Conservation (phyloP, 345 rosid genomes). For the Barbarea vulgaris region DNA sequence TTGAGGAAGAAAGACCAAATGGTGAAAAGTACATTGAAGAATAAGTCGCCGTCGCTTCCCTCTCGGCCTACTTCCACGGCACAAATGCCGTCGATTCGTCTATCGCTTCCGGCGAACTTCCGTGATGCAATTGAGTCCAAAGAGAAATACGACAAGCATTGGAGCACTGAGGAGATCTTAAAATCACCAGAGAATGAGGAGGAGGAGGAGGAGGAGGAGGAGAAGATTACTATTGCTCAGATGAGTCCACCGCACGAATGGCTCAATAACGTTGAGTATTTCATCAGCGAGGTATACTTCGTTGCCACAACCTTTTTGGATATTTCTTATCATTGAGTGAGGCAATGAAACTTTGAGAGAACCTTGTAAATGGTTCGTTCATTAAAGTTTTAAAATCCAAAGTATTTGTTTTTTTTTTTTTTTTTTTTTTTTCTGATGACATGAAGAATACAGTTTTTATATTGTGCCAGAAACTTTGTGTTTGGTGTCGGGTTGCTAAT, state of each 20-base stretch:
- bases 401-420: not conserved
- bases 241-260: slow-evolving; percentile 33
- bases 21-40: slow-evolving; percentile 67
- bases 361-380: not conserved
- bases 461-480: slow-evolving; percentile 60
- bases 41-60: slow-evolving; percentile 78
- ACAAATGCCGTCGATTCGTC: slow-evolving; percentile 59
- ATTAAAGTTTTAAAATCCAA: not conserved
- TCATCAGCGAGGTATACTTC: slow-evolving; percentile 62
- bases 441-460: not conserved
- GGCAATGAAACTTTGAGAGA: not conserved
- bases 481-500: slow-evolving; percentile 69
- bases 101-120: slow-evolving; percentile 59
- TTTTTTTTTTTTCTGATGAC: not conserved
- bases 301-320: not conserved
- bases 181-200: not conserved
- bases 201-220: slow-evolving; percentile 35
- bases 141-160: slow-evolving; percentile 49
- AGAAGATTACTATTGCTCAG: not conserved
- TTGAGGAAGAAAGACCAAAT: slow-evolving; percentile 41
- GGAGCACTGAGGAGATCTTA: slow-evolving; percentile 41
- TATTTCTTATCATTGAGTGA: not conserved
- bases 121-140: slow-evolving; percentile 9
- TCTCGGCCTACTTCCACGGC: slow-evolving; percentile 60
- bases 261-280: slow-evolving; percentile 64